Evolutionary conservation across 169 alveolate species (phyloP), one percentile per base, ranked within the genome.

Genomic region (Prorocentrum cordatum): DNA sequence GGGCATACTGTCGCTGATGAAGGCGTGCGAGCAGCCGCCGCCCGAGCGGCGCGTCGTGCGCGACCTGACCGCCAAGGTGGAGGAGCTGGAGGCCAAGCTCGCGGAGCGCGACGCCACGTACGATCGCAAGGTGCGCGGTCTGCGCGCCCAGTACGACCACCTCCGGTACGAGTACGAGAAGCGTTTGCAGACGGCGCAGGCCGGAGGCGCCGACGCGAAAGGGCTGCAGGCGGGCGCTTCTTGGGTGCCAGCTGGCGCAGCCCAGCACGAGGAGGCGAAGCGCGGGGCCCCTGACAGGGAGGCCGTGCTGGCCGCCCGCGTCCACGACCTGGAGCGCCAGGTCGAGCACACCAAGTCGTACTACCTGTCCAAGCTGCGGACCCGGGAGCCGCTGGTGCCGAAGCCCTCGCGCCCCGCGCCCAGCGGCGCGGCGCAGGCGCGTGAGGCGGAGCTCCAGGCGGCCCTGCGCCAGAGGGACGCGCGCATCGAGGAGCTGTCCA

Each of bases 271-370:
- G 58, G 24, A 12, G 38, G 29, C 45, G 3, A 58, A 47, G 62
- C 61, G 88, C 1, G 88, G 54, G 18, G 88, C 71, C 5, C 88
- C 88, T 24, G 72, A 77, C 54, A 72, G 62, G 31, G 88, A 77
- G 45, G 88, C 88, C 3, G 73, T 77, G 1, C 73, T 77, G 1
- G 75, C 54, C 18, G 88, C 88, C 24, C 47, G 88, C 29, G 59
- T 77, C 62, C 54, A 77, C 10, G 88, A 77, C 20, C 24, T 77
- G 18, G 18, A 38, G 12, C 18, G 12, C 47, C 5, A 5, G 38
- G 91, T 82, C 45, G 91, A 82, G 26, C 91, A 82, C 68, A 82
- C 91, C n/a, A 82, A 82, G 80, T 82, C 91, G 5, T 82, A 82
- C 80, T 82, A 82, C 10, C 91, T 82, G n/a, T 29, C 67, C 68